Conservation (phyloP, 2,329 filamentous ascomycete species). For the Cordyceps militaris region DNA sequence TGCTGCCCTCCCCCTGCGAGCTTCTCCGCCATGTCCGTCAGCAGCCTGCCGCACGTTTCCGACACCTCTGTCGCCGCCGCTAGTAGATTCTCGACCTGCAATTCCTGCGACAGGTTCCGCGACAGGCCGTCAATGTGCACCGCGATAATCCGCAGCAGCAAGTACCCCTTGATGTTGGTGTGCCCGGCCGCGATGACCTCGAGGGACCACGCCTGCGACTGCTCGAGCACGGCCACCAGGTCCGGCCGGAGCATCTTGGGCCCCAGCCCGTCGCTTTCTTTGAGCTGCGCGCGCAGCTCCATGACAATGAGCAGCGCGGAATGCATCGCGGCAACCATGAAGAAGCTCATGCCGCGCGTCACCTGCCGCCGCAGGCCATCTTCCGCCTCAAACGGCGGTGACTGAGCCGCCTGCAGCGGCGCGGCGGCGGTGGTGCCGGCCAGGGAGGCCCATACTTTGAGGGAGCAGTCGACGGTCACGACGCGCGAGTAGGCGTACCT, state of each 20-base stretch:
- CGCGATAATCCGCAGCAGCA: constrained; percentile 33
- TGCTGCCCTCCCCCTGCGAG: neutral
- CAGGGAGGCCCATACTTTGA: constrained; percentile 38
- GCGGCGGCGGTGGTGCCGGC: neutral
- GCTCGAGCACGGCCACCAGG: constrained; percentile 34
- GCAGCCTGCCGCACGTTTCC: neutral
- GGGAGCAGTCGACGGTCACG: constrained; percentile 38
- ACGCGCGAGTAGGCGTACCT: constrained; percentile 45
- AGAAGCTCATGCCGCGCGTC: constrained; percentile 34
- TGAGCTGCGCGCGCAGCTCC: constrained; percentile 34
- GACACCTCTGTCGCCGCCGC: constrained; percentile 7
- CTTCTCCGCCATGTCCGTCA: constrained; percentile 9
- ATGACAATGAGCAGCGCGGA: constrained; percentile 30
- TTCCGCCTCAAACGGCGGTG: neutral
- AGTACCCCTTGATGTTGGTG: constrained; percentile 47
- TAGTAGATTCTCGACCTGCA: constrained; percentile 21
- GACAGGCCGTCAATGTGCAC: constrained; percentile 36
- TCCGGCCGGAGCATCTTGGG: constrained; percentile 31
- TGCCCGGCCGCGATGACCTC: constrained; percentile 39
- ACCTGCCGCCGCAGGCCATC: constrained; percentile 26
- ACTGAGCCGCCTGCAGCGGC: neutral
- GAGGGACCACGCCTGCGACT: constrained; percentile 34
- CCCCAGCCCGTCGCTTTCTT: constrained; percentile 34
- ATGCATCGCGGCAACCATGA: constrained; percentile 29
- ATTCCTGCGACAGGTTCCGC: constrained; percentile 28